These are phyloP conservation scores for Panellus pusillus DNA, from an alignment of 768 basidiomycete genomes.

Conservation along the genomic window DNA sequence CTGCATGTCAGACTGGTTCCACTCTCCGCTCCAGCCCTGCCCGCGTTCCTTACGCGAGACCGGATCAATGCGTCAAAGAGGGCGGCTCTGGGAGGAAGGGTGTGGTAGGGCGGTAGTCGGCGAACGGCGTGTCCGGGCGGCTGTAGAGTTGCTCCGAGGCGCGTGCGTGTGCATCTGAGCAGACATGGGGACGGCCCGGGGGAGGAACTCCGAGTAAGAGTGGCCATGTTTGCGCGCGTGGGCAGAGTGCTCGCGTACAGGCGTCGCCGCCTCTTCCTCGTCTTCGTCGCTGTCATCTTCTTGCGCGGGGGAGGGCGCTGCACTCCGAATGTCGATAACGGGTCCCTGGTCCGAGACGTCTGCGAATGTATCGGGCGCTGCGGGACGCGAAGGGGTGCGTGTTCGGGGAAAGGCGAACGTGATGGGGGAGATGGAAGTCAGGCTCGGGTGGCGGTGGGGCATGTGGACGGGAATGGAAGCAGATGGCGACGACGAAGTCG, in stretches of 20 bases:
- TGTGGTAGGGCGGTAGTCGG: background rate
- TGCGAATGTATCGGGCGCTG: background rate
- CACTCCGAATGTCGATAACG: slow-evolving; percentile 9
- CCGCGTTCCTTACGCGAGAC: slow-evolving; percentile 27
- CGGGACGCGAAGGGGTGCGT: background rate
- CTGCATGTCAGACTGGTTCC: slow-evolving; percentile 28
- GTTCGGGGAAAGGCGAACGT: slow-evolving; percentile 5
- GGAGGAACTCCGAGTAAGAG: slow-evolving; percentile 6
- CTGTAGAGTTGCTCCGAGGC: background rate
- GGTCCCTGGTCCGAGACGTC: background rate
- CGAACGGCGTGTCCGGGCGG: background rate
- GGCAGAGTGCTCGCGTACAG: background rate
- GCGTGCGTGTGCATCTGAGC: slow-evolving; percentile 2
- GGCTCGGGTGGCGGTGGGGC: background rate
- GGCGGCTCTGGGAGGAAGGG: background rate
- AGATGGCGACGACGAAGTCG: background rate
- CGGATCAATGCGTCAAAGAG: background rate
- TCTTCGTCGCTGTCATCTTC: slow-evolving; percentile 4
- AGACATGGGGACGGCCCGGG: background rate
- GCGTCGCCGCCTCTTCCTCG: background rate
- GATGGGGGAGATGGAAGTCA: slow-evolving; percentile 5
- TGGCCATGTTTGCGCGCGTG: background rate
- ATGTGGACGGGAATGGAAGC: background rate
- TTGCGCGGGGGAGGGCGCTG: background rate
- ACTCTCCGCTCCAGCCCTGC: slow-evolving; percentile 31